A percentile compares a stretch with the other conserved stretches of the same genome.
Conservation (phyloP, 257 asterid genomes). For the Solanum bukasovii region DNA sequence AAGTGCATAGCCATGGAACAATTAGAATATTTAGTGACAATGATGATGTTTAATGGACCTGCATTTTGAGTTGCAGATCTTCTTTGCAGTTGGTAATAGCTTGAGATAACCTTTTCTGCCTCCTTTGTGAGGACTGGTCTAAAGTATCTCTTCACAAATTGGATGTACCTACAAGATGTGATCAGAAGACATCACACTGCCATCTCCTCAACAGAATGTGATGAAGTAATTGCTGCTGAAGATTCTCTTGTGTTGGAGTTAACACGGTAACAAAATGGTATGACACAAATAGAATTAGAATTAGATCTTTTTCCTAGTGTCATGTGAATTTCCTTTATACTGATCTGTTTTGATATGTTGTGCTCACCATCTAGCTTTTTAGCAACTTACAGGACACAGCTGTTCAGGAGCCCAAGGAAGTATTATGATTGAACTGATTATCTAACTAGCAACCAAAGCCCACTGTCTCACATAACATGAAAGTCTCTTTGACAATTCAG, state of each 20-base stretch:
- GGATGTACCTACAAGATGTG: conserved; percentile 56
- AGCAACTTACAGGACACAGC: not conserved
- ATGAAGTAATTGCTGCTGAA: not conserved
- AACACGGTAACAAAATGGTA: not conserved
- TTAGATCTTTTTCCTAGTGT: not conserved
- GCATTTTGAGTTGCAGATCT: conserved; percentile 94
- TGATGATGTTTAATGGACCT: conserved; percentile 29
- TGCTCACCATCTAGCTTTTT: not conserved
- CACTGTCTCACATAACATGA: not conserved
- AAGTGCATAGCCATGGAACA: not conserved
- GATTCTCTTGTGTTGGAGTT: not conserved
- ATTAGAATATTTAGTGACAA: not conserved
- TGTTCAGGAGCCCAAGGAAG: not conserved
- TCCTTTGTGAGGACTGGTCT: conserved; percentile 89
- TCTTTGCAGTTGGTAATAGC: conserved; percentile 97
- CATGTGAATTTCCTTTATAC: not conserved
- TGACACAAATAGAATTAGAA: not conserved
- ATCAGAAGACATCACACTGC: not conserved
- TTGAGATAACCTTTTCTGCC: conserved; percentile 84
- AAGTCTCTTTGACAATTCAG: not conserved
- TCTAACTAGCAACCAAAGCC: not conserved
- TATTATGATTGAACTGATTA: not conserved
- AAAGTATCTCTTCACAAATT: conserved; percentile 66
- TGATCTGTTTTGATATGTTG: not conserved
- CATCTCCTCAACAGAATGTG: not conserved